Percentiles rank a stretch among this genome's conserved stretches.
phyloP scores from a whole-genome alignment of 306 rosid species.

The Begonia peltatifolia region DNA sequence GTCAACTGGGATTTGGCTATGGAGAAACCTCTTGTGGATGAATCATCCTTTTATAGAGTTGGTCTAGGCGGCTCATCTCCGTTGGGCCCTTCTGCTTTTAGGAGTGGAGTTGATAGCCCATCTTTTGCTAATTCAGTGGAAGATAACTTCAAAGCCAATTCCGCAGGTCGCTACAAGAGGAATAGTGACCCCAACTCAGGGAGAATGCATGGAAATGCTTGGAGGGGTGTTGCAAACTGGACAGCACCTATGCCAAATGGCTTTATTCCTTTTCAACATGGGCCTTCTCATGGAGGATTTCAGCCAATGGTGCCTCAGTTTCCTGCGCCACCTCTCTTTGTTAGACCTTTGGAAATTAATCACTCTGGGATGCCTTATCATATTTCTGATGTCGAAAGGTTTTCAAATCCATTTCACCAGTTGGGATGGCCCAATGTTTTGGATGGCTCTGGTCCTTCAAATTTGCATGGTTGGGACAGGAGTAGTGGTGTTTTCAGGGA shows the following conservation, averaged over 20 bases:
- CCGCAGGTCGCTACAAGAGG: conserved; percentile 69
- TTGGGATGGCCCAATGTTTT: conserved; percentile 84
- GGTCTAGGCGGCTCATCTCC: no score
- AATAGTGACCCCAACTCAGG: conserved; percentile 57
- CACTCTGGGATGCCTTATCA: conserved; percentile 82
- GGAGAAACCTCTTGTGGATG: background rate
- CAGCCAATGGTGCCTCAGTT: conserved; percentile 81
- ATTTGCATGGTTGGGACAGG: conserved; percentile 85
- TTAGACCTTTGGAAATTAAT: conserved; percentile 80
- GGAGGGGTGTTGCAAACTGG: conserved; percentile 71
- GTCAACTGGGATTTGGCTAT: background rate
- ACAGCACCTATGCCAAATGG: conserved; percentile 69
- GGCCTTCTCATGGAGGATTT: conserved; percentile 84
- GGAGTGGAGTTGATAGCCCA: conserved; percentile 72
- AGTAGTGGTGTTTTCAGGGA: conserved; percentile 70
- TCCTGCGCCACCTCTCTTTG: conserved; percentile 70
- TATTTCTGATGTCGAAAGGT: conserved; percentile 78
- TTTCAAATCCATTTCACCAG: conserved; percentile 76
- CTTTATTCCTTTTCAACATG: conserved; percentile 84
- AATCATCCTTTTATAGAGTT: background rate
- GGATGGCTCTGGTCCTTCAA: conserved; percentile 91
- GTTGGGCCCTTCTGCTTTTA: conserved; percentile 20
- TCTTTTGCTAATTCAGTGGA: conserved; percentile 56
- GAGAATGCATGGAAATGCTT: conserved; percentile 68
- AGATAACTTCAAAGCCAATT: conserved; percentile 68